Conservation (phyloP, 148 eudicot species). For the Polygonum aviculare region DNA sequence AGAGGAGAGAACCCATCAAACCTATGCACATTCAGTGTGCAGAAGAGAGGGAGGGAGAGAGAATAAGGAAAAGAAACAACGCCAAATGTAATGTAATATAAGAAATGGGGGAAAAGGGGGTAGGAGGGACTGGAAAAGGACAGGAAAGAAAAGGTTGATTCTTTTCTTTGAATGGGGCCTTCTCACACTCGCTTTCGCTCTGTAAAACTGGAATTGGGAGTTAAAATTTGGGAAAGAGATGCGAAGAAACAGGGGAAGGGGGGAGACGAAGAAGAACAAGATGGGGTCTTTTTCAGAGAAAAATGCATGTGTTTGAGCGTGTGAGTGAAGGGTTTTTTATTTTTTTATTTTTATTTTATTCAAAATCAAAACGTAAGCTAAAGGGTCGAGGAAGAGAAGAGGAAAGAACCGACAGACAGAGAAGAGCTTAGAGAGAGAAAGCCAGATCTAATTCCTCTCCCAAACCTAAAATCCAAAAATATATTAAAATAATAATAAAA, state of each 20-base stretch:
- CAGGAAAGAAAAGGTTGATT: conserved; percentile 5
- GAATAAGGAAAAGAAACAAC: background rate
- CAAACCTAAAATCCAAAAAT: background rate
- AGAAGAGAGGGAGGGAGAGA: conserved; percentile 19
- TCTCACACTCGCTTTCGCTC: conserved; percentile 10
- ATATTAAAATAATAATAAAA: background rate
- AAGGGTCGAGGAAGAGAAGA: conserved; percentile 8
- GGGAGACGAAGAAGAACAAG: conserved; percentile 2
- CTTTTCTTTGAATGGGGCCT: conserved; percentile 9
- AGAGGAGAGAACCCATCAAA: background rate
- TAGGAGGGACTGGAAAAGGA: background rate
- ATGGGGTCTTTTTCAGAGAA: background rate
- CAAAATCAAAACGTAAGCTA: conserved; percentile 7
- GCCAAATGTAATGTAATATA: conserved; percentile 8
- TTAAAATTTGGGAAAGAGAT: conserved; percentile 4
- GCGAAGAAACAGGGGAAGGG: background rate
- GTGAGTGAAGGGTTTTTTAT: background rate
- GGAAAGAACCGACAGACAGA: conserved; percentile 6
- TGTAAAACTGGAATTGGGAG: conserved; percentile 2
- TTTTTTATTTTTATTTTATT: conserved; percentile 9
- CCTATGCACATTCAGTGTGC: conserved; percentile 4
- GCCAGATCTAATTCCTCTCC: background rate
- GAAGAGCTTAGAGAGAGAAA: conserved; percentile 1
- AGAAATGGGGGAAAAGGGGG: background rate
- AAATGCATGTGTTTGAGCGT: background rate